These are phyloP conservation scores for Seiridium cupressi DNA, from an alignment of 2,329 filamentous ascomycete genomes.

Conservation along the genomic window DNA sequence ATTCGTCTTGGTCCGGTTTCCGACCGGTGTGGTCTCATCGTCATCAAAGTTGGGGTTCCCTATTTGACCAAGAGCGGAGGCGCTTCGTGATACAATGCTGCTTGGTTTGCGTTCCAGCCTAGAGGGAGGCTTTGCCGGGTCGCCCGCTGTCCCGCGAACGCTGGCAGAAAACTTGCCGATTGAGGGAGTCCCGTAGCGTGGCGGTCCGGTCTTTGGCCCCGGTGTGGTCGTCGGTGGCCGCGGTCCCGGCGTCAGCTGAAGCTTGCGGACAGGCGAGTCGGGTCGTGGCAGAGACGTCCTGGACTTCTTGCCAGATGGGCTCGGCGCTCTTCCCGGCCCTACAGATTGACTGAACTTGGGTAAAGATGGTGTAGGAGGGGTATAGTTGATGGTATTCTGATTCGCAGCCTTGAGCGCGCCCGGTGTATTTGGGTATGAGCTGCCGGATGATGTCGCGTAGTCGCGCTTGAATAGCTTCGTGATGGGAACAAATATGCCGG, in stretches of 20 bases:
- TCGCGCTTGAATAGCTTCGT: constrained; percentile 73
- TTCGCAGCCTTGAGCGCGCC: constrained; percentile 53
- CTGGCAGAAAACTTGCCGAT: constrained; percentile 64
- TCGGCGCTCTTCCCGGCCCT: constrained; percentile 70
- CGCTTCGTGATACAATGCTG: constrained; percentile 55
- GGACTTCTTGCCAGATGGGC: constrained; percentile 68
- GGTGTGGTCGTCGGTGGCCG: constrained; percentile 59
- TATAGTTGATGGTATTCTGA: constrained; percentile 59
- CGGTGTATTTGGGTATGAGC: constrained; percentile 64
- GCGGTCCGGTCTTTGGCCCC: constrained; percentile 39
- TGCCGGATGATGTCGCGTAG: constrained; percentile 46
- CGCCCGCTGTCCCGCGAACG: constrained; percentile 58
- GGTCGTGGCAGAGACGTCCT: constrained; percentile 82
- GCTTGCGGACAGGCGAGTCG: constrained; percentile 77
- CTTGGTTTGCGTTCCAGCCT: constrained; percentile 44
- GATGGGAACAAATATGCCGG: constrained; percentile 91
- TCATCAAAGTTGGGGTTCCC: constrained; percentile 44
- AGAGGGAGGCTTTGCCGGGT: constrained; percentile 56
- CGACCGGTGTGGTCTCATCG: constrained; percentile 55
- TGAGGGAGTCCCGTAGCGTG: constrained; percentile 62
- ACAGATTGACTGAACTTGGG: constrained; percentile 88
- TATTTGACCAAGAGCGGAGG: constrained; percentile 53
- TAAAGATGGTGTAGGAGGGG: constrained; percentile 63
- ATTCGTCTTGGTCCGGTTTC: constrained; percentile 51
- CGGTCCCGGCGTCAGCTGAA: constrained; percentile 60